Percentiles rank a stretch among this genome's conserved stretches.
phyloP scores from a whole-genome alignment of 805 yeast species.

The Candida coleopterorum region DNA sequence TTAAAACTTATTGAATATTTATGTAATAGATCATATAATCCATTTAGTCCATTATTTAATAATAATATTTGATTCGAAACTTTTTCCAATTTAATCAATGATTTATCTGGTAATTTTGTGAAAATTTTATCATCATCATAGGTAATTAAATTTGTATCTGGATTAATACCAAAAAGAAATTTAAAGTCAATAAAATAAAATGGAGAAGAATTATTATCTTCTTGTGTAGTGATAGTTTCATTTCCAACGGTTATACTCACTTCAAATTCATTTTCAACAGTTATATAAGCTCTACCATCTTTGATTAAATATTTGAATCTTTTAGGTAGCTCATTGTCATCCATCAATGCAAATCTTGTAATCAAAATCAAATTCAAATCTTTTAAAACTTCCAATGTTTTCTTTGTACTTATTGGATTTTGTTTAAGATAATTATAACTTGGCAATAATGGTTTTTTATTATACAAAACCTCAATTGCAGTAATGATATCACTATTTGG shows the following conservation, averaged over 20 bases:
- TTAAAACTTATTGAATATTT: constrained; percentile 61
- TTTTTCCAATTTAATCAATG: constrained; percentile 45
- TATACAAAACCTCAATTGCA: constrained; percentile 75
- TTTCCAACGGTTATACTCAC: constrained; percentile 67
- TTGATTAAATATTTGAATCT: constrained; percentile 61
- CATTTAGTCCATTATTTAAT: constrained; percentile 40
- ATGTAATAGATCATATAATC: constrained; percentile 53
- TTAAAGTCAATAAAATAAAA: constrained; percentile 76
- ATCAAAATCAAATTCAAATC: constrained; percentile 71
- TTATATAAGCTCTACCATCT: constrained; percentile 73
- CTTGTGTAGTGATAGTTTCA: constrained; percentile 42
- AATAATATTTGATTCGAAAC: constrained; percentile 50
- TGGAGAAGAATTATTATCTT: constrained; percentile 48
- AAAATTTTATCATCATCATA: constrained; percentile 21
- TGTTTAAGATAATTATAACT: constrained; percentile 53
- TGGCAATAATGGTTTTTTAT: constrained; percentile 73
- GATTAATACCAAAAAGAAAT: constrained; percentile 50
- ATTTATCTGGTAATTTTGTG: constrained; percentile 27
- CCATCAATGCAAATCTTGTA: constrained; percentile 65
- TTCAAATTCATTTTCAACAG: constrained; percentile 60
- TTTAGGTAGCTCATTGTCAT: constrained; percentile 56
- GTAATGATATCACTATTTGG: constrained; percentile 90
- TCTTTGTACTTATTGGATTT: constrained; percentile 46
- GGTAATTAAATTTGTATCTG: constrained; percentile 28
- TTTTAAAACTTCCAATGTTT: constrained; percentile 55